Percentiles rank a stretch among this genome's conserved stretches.
These are phyloP conservation scores for Candida takata DNA, from an alignment of 805 yeast genomes.

Conservation along the genomic window DNA sequence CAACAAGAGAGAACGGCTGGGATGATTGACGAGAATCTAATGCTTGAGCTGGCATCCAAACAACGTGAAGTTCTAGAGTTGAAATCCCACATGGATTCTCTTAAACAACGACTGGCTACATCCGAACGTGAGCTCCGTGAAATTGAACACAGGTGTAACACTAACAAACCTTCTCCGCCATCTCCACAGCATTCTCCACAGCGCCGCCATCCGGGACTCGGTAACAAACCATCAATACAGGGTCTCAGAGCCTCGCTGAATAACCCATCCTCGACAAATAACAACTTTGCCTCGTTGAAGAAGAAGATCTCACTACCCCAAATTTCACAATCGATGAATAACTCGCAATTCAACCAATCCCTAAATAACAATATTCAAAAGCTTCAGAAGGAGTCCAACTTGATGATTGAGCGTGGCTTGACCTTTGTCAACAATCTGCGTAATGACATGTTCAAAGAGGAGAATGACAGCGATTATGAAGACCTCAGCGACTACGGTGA, in stretches of 20 bases:
- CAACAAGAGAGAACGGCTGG: background rate
- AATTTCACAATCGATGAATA: constrained; percentile 6
- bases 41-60: constrained; percentile 40
- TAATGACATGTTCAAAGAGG: constrained; percentile 25
- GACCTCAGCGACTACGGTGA: constrained; percentile 18
- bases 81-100: constrained; percentile 31
- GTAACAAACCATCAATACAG: constrained; percentile 14
- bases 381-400: constrained; percentile 20
- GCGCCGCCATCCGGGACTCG: background rate
- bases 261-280: constrained; percentile 6
- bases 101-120: constrained; percentile 31
- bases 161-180: constrained; percentile 5
- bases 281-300: constrained; percentile 16
- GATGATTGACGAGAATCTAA: constrained; percentile 17
- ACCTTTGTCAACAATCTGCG: constrained; percentile 20
- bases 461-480: constrained; percentile 20
- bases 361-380: constrained; percentile 16
- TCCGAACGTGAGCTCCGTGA: constrained; percentile 32
- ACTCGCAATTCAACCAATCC: constrained; percentile 6
- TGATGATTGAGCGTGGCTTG: constrained; percentile 15
- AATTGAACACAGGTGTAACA: constrained; percentile 28
- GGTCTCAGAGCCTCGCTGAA: constrained; percentile 4
- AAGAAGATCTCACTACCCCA: constrained; percentile 19
- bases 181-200: constrained; percentile 1
- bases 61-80: constrained; percentile 47